phyloP scores from a whole-genome alignment of 768 basidiomycete genomes.

The Suillus variegatus region DNA sequence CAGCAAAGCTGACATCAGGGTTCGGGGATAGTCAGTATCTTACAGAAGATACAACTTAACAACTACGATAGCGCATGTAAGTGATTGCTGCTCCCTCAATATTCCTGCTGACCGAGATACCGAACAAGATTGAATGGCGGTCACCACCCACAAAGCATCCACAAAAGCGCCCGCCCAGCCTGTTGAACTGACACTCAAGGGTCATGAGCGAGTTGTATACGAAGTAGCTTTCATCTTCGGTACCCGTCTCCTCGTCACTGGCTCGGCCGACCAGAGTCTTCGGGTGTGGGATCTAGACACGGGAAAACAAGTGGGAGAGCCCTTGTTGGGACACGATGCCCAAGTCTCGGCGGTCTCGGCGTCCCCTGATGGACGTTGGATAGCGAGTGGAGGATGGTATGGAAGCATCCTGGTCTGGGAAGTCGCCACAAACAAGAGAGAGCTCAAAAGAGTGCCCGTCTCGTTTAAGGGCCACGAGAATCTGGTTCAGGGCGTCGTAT shows the following conservation, averaged over 20 bases:
- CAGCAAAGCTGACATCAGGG: background rate
- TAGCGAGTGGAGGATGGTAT: slow-evolving; percentile 15
- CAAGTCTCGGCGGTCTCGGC: slow-evolving; percentile 39
- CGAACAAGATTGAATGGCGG: background rate
- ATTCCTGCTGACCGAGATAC: background rate
- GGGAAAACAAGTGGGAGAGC: slow-evolving; percentile 24
- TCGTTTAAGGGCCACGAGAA: background rate
- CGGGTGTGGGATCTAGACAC: slow-evolving; percentile 13
- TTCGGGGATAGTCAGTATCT: background rate
- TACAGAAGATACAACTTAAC: background rate
- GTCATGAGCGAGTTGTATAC: background rate
- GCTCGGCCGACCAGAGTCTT: background rate
- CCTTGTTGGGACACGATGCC: slow-evolving; percentile 13
- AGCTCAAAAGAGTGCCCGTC: background rate
- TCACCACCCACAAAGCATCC: background rate
- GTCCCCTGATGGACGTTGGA: slow-evolving; percentile 15
- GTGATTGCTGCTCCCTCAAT: background rate
- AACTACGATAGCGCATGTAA: background rate
- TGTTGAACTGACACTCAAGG: background rate
- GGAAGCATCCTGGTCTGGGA: background rate
- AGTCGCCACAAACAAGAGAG: background rate
- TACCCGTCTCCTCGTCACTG: background rate
- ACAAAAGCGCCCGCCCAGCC: background rate
- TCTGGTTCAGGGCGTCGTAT: background rate
- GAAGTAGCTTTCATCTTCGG: background rate